phyloP scores from a whole-genome alignment of 148 eudicot species.

The Chenopodium formosanum region DNA sequence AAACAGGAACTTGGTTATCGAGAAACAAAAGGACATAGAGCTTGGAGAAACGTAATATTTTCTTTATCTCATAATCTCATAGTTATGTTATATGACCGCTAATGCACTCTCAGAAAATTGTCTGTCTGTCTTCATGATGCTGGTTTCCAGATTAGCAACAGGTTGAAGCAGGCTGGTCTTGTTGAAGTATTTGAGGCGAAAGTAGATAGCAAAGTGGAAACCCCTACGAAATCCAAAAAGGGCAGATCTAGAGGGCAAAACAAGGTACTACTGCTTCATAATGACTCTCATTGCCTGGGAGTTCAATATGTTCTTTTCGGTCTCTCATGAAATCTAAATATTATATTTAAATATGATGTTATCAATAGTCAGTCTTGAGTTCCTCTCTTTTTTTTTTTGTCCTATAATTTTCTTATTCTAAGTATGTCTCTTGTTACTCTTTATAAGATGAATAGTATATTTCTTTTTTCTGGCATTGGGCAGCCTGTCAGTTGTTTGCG shows the following conservation, averaged over 20 bases:
- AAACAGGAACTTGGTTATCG: conserved; percentile 87
- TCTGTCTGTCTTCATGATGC: conserved; percentile 17
- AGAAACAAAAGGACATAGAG: conserved; percentile 60
- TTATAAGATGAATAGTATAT: background rate
- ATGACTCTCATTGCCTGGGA: background rate
- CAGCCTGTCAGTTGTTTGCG: conserved; percentile 84
- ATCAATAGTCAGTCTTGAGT: background rate
- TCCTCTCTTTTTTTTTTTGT: background rate
- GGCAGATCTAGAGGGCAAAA: conserved; percentile 29
- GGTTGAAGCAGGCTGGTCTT: conserved; percentile 76
- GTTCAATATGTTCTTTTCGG: background rate
- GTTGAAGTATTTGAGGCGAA: conserved; percentile 67
- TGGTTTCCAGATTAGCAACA: conserved; percentile 53
- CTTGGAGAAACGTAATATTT: conserved; percentile 85
- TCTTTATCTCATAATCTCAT: background rate
- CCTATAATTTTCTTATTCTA: background rate
- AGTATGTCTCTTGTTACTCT: background rate
- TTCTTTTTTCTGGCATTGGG: conserved; percentile 14
- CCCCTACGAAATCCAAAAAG: conserved; percentile 25
- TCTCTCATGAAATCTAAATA: background rate
- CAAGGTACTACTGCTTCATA: conserved; percentile 32
- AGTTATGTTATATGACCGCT: background rate
- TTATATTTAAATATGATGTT: background rate
- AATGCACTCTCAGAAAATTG: background rate
- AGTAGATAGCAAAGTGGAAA: conserved; percentile 49